A percentile compares a stretch with the other conserved stretches of the same genome.
phyloP scores from a whole-genome alignment of 2,329 filamentous ascomycete species.

The Tolypocladium album region DNA sequence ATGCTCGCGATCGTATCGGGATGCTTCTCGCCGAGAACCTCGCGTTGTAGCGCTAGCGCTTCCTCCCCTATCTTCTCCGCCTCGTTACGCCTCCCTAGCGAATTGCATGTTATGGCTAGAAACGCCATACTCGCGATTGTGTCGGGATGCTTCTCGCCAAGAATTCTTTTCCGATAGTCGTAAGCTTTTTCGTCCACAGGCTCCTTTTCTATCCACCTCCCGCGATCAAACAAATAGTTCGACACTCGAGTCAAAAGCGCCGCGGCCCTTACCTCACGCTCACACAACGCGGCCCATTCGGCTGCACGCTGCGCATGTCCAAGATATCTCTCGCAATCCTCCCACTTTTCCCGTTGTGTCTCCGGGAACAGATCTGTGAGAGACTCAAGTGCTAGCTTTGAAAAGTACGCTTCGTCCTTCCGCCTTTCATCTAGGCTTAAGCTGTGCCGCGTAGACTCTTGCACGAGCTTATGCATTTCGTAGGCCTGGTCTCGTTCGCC shows the following conservation, averaged over 20 bases:
- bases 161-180: neutral
- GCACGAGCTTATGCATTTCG: neutral
- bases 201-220: neutral
- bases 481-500: neutral
- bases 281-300: neutral
- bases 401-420: neutral
- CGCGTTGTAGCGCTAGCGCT: neutral
- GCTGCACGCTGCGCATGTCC: neutral
- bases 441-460: neutral
- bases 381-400: neutral
- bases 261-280: neutral
- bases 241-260: neutral
- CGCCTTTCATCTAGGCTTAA: neutral
- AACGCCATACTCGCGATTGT: neutral
- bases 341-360: neutral
- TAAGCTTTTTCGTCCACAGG: neutral
- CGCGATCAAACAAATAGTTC: neutral
- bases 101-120: neutral
- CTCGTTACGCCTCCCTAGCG: neutral
- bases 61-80: neutral
- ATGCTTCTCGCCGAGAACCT: neutral
- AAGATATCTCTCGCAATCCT: neutral
- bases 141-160: neutral
- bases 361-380: neutral
- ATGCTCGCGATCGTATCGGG: neutral